These are phyloP conservation scores for Firmiana major DNA, from an alignment of 345 rosid species.

Conservation along the genomic window DNA sequence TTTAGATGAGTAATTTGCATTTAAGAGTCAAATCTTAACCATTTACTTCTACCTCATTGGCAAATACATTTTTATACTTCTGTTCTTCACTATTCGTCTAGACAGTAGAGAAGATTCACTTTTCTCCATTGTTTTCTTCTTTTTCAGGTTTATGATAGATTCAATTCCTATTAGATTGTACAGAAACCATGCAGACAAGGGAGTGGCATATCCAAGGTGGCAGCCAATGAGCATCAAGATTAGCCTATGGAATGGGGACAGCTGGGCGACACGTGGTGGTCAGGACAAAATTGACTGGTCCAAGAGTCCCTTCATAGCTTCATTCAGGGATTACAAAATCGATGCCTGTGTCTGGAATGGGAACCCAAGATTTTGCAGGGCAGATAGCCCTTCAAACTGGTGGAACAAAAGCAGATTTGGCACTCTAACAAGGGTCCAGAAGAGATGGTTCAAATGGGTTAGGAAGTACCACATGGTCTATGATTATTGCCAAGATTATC, in stretches of 20 bases:
- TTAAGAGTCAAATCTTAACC: too few relatives aligned
- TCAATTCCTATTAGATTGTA: constrained; percentile 64
- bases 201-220: constrained; percentile 65
- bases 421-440: constrained; percentile 48
- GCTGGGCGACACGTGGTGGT: constrained; percentile 89
- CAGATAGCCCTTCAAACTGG: constrained; percentile 51
- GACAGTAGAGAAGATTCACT: background rate
- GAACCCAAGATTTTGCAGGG: constrained; percentile 56
- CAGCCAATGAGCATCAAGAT: constrained; percentile 66
- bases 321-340: constrained; percentile 57
- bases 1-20: too few relatives aligned
- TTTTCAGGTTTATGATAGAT: constrained; percentile 73
- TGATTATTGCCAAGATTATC: constrained; percentile 70
- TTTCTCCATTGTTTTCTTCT: background rate
- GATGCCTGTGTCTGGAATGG: constrained; percentile 77
- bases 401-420: constrained; percentile 54
- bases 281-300: constrained; percentile 74
- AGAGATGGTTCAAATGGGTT: constrained; percentile 84
- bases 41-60: too few relatives aligned
- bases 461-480: constrained; percentile 66
- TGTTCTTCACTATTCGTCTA: background rate
- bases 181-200: constrained; percentile 71
- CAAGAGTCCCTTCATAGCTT: constrained; percentile 64
- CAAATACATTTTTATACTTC: background rate
- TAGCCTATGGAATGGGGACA: constrained; percentile 83